Evolutionary conservation across 768 basidiomycete genomes (phyloP), one percentile per base, ranked within the genome.

Genomic region (Tylopilus cervinicoccineus): DNA sequence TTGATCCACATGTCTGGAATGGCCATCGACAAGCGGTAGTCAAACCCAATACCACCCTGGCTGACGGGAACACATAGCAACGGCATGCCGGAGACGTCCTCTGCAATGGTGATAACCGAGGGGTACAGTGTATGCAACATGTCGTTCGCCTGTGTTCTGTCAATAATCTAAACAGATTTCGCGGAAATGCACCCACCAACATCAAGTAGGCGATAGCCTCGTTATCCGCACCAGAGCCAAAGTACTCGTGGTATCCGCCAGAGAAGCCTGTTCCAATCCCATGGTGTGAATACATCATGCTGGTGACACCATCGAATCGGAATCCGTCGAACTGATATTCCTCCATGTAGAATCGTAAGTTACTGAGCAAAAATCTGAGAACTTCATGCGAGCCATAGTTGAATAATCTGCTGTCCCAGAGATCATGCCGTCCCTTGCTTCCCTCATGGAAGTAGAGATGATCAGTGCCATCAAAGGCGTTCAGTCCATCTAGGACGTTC

Each of bases 1-100:
- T 99, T 98, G 75, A 99, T 99, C 93, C 93, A 99, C 93, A 95
- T 97, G 68, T 99, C 96, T 2, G 96, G 96, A 43, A 99, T 80
- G 19, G 96, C 96, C 96, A 98, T 99, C 24, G 93, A 92, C 38
- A 99, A 75, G 27, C 96, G 87, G 69, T 97, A 99, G 71, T 99
- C 96, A 70, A 98, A 99, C 5, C 95, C 96, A 43, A 99, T 75
- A 13, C 96, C 96, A 38, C 95, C 96, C 50, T 84, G 76, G 33
- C 72, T 59, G 31, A 87, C 84, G 3, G 93, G 83, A 11, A 80
- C 72, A 59, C 95, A 85, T 17, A 99, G 83, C 11, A 97, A 83
- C 4, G 96, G 95, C 96, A 99, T 99, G 16, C 96, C 96, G 16
- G 94, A 97, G 26, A 99, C 96, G 60, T 99, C 96, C 68, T 99